phyloP scores from a whole-genome alignment of 345 rosid genomes.

The Syzygium jambos region DNA sequence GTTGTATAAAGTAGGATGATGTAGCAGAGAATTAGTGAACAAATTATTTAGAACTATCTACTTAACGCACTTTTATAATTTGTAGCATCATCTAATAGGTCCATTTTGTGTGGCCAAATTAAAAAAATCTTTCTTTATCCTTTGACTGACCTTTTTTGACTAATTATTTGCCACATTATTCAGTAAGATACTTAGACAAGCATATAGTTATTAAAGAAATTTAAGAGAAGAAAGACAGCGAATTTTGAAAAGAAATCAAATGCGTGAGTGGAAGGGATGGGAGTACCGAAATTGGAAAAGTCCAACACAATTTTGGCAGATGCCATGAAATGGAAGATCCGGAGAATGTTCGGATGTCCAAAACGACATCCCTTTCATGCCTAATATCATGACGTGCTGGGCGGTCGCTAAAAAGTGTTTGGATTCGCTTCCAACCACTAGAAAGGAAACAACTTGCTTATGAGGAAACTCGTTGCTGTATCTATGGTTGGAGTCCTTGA shows the following conservation, averaged over 20 bases:
- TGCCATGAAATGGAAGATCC: background rate
- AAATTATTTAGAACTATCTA: background rate
- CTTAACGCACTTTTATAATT: background rate
- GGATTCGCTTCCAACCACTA: background rate
- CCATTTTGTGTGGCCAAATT: background rate
- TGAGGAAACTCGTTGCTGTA: background rate
- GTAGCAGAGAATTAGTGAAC: background rate
- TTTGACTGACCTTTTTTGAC: background rate
- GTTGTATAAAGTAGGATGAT: background rate
- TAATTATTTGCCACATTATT: background rate
- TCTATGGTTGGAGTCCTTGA: background rate
- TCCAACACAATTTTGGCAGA: background rate
- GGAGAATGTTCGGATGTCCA: background rate
- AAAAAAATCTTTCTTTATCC: background rate
- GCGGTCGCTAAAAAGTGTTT: background rate
- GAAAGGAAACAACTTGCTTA: background rate
- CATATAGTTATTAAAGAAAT: background rate
- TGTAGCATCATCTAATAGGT: background rate
- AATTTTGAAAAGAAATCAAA: background rate
- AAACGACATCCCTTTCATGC: slow-evolving; percentile 1
- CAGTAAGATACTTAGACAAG: background rate
- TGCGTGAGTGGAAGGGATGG: background rate
- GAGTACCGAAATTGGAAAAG: background rate
- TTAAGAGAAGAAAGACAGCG: background rate
- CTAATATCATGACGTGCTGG: background rate